Evolutionary conservation across 257 asterid species (phyloP).

Genomic region (Solanum sparsipilum): DNA sequence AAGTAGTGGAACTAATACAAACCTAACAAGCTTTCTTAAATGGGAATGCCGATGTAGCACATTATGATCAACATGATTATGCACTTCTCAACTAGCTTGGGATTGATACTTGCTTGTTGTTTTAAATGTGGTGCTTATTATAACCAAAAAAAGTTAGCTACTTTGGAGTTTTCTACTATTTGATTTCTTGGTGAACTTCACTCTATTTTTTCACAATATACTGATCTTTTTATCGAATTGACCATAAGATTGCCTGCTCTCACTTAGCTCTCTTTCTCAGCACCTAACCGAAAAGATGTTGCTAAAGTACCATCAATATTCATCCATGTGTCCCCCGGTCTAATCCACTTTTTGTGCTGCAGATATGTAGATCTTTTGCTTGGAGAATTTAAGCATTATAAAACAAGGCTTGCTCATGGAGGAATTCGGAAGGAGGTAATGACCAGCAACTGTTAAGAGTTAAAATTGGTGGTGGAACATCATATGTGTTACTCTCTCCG

Average conservation of each 20-base stretch:
- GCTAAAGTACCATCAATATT: background rate
- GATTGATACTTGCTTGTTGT: background rate
- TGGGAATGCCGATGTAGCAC: background rate
- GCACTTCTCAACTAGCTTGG: background rate
- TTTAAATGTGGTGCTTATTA: background rate
- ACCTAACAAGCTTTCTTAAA: background rate
- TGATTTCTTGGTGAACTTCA: background rate
- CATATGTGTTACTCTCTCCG: background rate
- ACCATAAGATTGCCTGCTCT: background rate
- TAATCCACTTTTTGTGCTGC: slow-evolving; percentile 12
- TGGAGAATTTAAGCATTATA: slow-evolving; percentile 98
- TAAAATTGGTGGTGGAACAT: background rate
- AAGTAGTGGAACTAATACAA: background rate
- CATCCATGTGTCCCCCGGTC: background rate
- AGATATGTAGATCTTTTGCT: slow-evolving; percentile 94
- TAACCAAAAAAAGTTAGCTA: background rate
- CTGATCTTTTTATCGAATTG: background rate
- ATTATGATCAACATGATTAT: background rate
- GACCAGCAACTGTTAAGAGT: background rate
- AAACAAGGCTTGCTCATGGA: slow-evolving; percentile 88
- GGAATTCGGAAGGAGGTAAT: slow-evolving; percentile 82
- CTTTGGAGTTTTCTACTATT: background rate
- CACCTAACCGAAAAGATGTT: background rate
- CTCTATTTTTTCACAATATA: background rate
- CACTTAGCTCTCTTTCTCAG: background rate